phyloP scores from a whole-genome alignment of 2,329 filamentous ascomycete species.

The Aspergillus intermedius region DNA sequence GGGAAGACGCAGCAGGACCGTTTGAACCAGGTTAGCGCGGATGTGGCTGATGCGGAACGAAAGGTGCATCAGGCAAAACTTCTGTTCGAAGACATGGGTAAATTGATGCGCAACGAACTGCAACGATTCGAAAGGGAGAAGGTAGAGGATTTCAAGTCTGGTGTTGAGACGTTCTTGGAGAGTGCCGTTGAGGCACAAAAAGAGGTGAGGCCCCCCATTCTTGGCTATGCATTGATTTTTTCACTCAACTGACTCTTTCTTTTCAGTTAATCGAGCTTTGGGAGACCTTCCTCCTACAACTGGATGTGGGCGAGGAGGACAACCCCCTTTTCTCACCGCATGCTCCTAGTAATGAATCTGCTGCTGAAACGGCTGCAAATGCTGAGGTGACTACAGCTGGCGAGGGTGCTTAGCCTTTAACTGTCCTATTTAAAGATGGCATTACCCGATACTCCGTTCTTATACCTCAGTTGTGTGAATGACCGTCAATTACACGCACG shows the following conservation, averaged over 20 bases:
- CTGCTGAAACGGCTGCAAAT: conserved; percentile 11
- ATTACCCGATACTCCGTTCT: neutral
- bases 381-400: conserved; percentile 8
- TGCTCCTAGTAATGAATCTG: conserved; percentile 12
- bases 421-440: conserved; percentile 11
- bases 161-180: conserved; percentile 94
- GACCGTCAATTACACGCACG: neutral
- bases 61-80: conserved; percentile 85
- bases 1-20: conserved; percentile 94
- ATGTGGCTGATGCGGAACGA: conserved; percentile 90
- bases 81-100: conserved; percentile 95
- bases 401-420: conserved; percentile 11
- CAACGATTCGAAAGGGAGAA: conserved; percentile 95
- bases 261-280: conserved; percentile 75
- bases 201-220: conserved; percentile 59
- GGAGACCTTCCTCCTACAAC: conserved; percentile 95
- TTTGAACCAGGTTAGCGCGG: conserved; percentile 82
- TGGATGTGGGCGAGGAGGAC: conserved; percentile 86
- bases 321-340: conserved; percentile 40
- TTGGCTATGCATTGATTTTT: neutral
- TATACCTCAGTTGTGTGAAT: neutral
- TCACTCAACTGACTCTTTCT: conserved; percentile 2
- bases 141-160: conserved; percentile 97
- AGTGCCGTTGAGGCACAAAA: conserved; percentile 97
- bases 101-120: conserved; percentile 82